A percentile compares a stretch with the other conserved stretches of the same genome.
Evolutionary conservation across 2,329 filamentous ascomycete species (phyloP).

Genomic region (Alternaria conjuncta): DNA sequence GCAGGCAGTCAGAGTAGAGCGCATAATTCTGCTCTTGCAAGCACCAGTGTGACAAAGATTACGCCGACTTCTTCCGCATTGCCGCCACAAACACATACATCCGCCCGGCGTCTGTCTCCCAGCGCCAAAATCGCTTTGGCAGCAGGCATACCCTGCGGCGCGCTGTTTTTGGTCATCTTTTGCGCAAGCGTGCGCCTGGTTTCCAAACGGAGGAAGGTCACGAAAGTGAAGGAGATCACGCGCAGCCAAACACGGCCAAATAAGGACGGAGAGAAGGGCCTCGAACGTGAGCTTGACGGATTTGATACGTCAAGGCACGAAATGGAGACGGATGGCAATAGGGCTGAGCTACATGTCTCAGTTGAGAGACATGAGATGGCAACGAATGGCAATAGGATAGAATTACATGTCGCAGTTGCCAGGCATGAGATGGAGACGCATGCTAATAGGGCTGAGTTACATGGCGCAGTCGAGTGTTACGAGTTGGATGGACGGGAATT

Average conservation of each 20-base stretch:
- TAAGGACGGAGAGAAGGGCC: neutral
- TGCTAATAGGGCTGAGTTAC: neutral
- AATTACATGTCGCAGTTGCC: neutral
- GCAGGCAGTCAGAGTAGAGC: neutral
- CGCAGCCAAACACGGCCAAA: neutral
- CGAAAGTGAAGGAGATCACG: neutral
- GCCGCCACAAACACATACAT: neutral
- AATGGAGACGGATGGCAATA: neutral
- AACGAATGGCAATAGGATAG: neutral
- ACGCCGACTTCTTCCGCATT: neutral
- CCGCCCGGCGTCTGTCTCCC: neutral
- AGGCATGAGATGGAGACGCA: neutral
- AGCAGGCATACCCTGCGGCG: neutral
- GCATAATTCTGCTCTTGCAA: neutral
- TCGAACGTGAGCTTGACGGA: neutral
- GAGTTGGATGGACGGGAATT: neutral
- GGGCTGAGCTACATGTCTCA: neutral
- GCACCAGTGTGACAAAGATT: neutral
- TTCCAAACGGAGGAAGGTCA: neutral
- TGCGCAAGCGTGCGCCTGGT: neutral
- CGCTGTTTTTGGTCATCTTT: neutral
- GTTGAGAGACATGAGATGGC: neutral
- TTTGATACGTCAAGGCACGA: neutral
- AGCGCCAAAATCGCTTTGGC: neutral
- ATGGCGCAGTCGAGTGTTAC: neutral